These are phyloP conservation scores for Fusarium ramigenum DNA, from an alignment of 2,329 filamentous ascomycete species.

Conservation along the genomic window DNA sequence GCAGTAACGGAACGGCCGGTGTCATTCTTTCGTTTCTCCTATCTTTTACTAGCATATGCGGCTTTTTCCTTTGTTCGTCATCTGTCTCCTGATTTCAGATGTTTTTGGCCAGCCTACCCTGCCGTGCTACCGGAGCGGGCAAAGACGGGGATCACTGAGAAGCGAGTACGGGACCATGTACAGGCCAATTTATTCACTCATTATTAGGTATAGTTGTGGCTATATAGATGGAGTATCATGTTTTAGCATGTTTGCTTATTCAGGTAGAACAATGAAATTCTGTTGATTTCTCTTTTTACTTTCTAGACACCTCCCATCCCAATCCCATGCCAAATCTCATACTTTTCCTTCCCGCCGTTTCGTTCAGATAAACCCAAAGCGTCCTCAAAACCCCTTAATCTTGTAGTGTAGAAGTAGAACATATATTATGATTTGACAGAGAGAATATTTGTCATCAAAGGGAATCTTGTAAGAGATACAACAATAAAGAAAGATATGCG, in stretches of 20 bases:
- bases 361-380: conserved; percentile 14
- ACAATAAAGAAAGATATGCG: conserved; percentile 4
- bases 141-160: neutral
- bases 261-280: conserved; percentile 23
- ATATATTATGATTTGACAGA: neutral
- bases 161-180: conserved; percentile 8
- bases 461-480: conserved; percentile 7
- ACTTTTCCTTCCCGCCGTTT: conserved; percentile 27
- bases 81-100: conserved; percentile 17
- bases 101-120: conserved; percentile 20
- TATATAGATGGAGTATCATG: conserved; percentile 3
- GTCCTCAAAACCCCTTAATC: conserved; percentile 3
- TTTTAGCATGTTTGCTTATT: conserved; percentile 15
- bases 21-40: neutral
- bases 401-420: neutral
- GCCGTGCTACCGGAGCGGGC: neutral
- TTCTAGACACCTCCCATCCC: neutral
- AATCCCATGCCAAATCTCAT: neutral
- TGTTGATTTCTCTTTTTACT: conserved; percentile 13
- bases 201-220: neutral
- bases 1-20: neutral
- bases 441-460: conserved; percentile 3
- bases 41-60: neutral
- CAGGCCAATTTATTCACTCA: neutral
- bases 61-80: neutral